Base-by-base conservation (phyloP, 2,329 filamentous ascomycete genomes). In the Epichloe gansuensis region DNA sequence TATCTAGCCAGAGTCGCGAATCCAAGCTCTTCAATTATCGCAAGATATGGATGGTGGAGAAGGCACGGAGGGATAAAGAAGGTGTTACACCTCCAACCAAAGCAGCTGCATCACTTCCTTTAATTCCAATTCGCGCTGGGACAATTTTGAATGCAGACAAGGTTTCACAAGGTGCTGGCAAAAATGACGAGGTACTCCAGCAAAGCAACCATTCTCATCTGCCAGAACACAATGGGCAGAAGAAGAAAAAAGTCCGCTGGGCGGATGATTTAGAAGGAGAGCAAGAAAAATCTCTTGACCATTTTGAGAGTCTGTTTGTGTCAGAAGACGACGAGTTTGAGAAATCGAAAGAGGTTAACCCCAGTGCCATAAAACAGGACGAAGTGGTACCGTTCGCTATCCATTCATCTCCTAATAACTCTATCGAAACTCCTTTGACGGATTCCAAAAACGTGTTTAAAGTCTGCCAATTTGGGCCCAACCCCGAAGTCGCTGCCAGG, bases 1-100 rank as follows among this genome's bases (percentile, higher is more conserved):
- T 73, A 53, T 60, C 60, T 13, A 71, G 80, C 59, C 57, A 69
- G 8, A 66, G 57, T 2, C 74, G 67, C 54, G 55, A 61, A 1
- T 67, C 69, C 0, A 74, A 68, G 45, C 53, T 70, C 9, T 74
- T 78, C 63, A 43, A 52, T 23, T 45, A 44, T 41, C 53, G 42
- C 34, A 50, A 54, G 31, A 47, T 43, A 38, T 44, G 53, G 47
- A 25, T 50, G 8, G 12, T 52, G 31, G 47, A 54, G 43, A 54
- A 54, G 40, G 53, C 17, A n/a, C 42, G 31, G 43, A 54, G 53
- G 23, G 53, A 54, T n/a, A 50, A 31, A 34, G 53, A 54, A 40
- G 50, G 50, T 15, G 21, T 50, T n/a, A 52, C 27, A 23, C 38
- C 50, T n/a, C 52, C 50, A 42, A 40, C 46, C 27, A 38, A 25